Evolutionary conservation across 805 yeast genomes (phyloP).

Genomic region (Debaryomyces castellii): DNA sequence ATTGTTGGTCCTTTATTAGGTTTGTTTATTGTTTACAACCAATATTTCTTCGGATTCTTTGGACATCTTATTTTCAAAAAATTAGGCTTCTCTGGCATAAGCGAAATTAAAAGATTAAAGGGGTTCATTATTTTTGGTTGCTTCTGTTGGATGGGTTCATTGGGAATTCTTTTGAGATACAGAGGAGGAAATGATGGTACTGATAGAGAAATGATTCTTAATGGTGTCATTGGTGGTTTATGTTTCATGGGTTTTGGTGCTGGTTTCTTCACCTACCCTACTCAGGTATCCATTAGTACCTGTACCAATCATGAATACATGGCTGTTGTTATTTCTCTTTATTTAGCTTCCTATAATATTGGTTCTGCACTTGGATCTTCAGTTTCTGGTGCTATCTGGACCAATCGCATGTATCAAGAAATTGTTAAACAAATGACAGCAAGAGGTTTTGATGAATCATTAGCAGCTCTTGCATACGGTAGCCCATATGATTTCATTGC

Average conservation of each 20-base stretch:
- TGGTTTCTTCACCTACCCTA: constrained; percentile 66
- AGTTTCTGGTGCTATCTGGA: constrained; percentile 73
- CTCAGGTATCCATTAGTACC: constrained; percentile 61
- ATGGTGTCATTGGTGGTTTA: constrained; percentile 65
- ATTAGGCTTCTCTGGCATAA: neutral
- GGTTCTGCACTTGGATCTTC: constrained; percentile 66
- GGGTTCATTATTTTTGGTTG: constrained; percentile 61
- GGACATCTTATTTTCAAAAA: constrained; percentile 13
- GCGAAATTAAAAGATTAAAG: constrained; percentile 46
- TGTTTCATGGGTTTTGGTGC: constrained; percentile 72
- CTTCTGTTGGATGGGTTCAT: constrained; percentile 55
- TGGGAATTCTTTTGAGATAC: constrained; percentile 59
- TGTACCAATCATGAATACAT: constrained; percentile 60
- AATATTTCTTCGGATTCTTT: constrained; percentile 17
- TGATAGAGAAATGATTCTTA: constrained; percentile 21
- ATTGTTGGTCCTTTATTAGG: constrained; percentile 62
- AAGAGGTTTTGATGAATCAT: constrained; percentile 24
- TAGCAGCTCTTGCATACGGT: constrained; percentile 27
- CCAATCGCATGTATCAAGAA: constrained; percentile 51
- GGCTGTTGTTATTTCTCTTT: constrained; percentile 60
- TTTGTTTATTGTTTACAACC: constrained; percentile 36
- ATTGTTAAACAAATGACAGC: constrained; percentile 30
- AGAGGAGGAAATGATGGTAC: constrained; percentile 50
- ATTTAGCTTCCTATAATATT: constrained; percentile 56
- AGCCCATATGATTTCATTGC: constrained; percentile 52